These are phyloP conservation scores for Naegleria lovaniensis DNA, from an alignment of 208 protist genomes.

Conservation along the genomic window DNA sequence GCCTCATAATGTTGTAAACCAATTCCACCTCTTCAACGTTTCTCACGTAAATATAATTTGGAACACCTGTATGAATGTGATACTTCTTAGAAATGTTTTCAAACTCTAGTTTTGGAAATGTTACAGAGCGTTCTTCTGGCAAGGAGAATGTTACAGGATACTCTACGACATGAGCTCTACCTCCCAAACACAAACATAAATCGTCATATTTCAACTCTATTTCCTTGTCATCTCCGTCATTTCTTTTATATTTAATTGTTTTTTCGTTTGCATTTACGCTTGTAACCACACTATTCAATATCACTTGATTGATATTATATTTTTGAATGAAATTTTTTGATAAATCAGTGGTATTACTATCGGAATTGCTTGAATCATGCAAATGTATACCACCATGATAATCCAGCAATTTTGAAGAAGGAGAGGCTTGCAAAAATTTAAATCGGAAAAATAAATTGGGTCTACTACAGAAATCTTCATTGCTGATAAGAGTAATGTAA, in stretches of 20 bases:
- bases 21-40: background rate
- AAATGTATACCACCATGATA: background rate
- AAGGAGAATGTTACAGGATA: background rate
- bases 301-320: background rate
- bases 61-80: background rate
- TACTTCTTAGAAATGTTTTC: background rate
- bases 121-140: too few species aligned
- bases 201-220: background rate
- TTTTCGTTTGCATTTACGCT: background rate
- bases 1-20: background rate
- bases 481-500: background rate
- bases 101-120: background rate
- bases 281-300: background rate
- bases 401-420: background rate
- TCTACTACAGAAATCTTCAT: conserved; percentile 16
- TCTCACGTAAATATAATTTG: background rate
- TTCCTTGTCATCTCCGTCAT: background rate
- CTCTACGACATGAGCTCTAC: background rate
- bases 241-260: background rate
- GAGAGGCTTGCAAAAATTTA: background rate
- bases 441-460: conserved; percentile 23
- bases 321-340: background rate
- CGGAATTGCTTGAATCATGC: background rate
- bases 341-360: background rate
- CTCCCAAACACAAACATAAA: background rate